A percentile compares a stretch with the other conserved stretches of the same genome.
Evolutionary conservation across 2,329 filamentous ascomycete genomes (phyloP).

Genomic region (Alternaria longipes): DNA sequence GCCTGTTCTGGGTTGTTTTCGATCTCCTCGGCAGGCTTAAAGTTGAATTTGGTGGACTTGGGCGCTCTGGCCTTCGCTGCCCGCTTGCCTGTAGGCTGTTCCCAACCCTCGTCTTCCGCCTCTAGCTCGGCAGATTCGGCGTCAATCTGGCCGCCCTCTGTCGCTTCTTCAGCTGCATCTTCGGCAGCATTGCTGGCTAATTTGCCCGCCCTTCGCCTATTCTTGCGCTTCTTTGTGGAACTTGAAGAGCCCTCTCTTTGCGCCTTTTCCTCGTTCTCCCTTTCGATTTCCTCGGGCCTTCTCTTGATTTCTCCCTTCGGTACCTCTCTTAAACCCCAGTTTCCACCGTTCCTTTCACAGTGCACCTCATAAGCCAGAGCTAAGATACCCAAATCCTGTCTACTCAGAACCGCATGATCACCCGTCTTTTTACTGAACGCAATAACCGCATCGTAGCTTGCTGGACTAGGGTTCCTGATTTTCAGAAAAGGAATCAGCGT

Average conservation of each 20-base stretch:
- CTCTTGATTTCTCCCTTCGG: constrained; percentile 84
- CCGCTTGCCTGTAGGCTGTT: constrained; percentile 22
- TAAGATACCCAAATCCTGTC: constrained; percentile 86
- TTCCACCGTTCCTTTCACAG: constrained; percentile 86
- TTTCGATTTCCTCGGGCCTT: constrained; percentile 30
- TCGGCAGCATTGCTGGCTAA: background rate
- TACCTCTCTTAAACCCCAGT: constrained; percentile 81
- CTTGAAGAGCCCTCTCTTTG: constrained; percentile 16
- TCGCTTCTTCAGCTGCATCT: constrained; percentile 6
- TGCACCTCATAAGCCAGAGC: constrained; percentile 95
- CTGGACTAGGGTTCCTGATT: constrained; percentile 75
- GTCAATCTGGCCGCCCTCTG: constrained; percentile 3
- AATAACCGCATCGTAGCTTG: constrained; percentile 80
- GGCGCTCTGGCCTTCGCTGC: constrained; percentile 18
- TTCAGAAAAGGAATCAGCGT: constrained; percentile 86
- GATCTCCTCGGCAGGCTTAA: constrained; percentile 18
- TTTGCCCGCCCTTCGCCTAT: constrained; percentile 9
- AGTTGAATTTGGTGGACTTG: constrained; percentile 20
- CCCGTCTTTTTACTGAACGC: constrained; percentile 91
- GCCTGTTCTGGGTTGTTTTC: constrained; percentile 3
- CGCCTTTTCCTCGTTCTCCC: constrained; percentile 27
- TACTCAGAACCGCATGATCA: constrained; percentile 86
- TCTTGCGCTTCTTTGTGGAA: constrained; percentile 21
- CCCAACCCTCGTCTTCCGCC: constrained; percentile 18
- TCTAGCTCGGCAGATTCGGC: constrained; percentile 6